Percentiles rank a stretch among this genome's conserved stretches.
These are phyloP conservation scores for Colletotrichum scovillei DNA, from an alignment of 2,329 filamentous ascomycete genomes.

Conservation along the genomic window DNA sequence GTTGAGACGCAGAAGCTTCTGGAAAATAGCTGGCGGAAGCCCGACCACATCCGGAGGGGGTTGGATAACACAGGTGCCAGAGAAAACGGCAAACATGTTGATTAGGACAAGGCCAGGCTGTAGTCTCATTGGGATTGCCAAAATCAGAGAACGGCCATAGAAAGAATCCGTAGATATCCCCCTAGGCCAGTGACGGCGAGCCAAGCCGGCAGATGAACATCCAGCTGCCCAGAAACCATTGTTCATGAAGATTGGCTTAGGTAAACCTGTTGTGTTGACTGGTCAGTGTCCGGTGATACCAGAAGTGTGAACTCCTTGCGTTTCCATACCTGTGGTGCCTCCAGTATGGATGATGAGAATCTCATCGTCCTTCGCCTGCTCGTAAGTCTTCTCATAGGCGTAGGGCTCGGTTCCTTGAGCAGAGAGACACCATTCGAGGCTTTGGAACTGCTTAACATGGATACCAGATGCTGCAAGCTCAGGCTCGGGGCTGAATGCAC, in stretches of 20 bases:
- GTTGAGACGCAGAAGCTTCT: no score
- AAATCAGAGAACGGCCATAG: not conserved
- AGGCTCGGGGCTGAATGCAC: no score
- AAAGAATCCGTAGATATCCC: not conserved
- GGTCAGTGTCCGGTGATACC: not conserved
- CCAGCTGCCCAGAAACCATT: not conserved
- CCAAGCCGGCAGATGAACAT: not conserved
- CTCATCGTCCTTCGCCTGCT: not conserved
- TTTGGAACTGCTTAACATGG: no score
- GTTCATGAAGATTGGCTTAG: constrained; percentile 1
- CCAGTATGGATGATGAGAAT: constrained; percentile 1
- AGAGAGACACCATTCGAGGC: no score
- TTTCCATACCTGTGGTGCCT: not conserved
- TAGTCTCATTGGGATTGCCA: not conserved
- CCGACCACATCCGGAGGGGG: not conserved
- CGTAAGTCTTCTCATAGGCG: not conserved
- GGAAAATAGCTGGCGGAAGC: no score
- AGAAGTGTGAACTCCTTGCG: no score
- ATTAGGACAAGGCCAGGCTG: not conserved
- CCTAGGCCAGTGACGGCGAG: not conserved
- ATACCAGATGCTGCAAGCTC: no score
- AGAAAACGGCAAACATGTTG: not conserved
- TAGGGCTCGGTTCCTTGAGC: not conserved
- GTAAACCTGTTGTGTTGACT: not conserved
- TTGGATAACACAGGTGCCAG: not conserved